Conservation (phyloP, 352 stramenopile genomes). For the Aphanomyces euteiches region DNA sequence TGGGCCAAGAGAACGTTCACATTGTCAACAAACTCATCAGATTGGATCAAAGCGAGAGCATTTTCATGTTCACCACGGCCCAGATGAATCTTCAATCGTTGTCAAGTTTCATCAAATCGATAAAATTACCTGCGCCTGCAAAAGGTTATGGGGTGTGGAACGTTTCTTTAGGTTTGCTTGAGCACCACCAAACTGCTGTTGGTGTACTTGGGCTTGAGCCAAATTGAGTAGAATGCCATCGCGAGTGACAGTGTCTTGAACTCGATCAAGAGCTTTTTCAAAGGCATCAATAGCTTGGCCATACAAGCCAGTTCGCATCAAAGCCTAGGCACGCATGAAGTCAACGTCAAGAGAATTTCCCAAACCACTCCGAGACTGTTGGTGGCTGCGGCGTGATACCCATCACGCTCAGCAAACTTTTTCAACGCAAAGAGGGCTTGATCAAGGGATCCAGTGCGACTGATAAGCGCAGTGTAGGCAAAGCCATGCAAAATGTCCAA, state of each 20-base stretch:
- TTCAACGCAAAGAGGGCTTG: constrained; percentile 64
- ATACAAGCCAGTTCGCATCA: constrained; percentile 55
- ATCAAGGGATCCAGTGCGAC: constrained; percentile 34
- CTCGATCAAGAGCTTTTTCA: constrained; percentile 18
- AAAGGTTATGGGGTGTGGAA: background rate
- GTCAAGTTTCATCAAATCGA: background rate
- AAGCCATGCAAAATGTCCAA: constrained; percentile 70
- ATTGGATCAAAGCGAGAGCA: background rate
- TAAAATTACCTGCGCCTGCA: background rate
- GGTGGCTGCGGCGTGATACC: constrained; percentile 53
- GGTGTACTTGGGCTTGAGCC: background rate
- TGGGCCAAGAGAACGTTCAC: background rate
- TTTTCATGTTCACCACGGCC: constrained; percentile 2
- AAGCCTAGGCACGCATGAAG: constrained; percentile 29
- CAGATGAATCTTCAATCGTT: background rate
- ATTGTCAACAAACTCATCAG: background rate
- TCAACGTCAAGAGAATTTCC: background rate
- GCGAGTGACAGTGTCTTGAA: constrained; percentile 7
- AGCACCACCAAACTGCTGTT: background rate
- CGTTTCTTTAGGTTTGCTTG: background rate
- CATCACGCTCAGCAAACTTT: constrained; percentile 78
- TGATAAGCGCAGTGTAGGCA: constrained; percentile 38
- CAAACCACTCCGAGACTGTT: constrained; percentile 51
- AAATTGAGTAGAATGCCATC: constrained; percentile 8
- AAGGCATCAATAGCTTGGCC: constrained; percentile 43